Evolutionary conservation across 257 asterid species (phyloP), one percentile per base, ranked within the genome.

Genomic region (Perilla frutescens): DNA sequence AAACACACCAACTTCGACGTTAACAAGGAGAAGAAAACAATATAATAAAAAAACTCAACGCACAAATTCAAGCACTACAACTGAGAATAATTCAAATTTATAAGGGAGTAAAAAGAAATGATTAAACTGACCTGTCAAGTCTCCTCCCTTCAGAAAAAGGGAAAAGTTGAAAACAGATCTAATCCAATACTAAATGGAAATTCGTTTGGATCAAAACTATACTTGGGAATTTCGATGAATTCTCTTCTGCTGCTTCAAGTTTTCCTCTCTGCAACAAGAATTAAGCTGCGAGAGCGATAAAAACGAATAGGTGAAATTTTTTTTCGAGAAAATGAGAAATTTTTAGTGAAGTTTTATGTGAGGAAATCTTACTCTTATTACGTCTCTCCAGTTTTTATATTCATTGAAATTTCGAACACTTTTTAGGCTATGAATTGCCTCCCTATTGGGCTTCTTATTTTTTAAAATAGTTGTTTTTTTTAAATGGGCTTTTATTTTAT

Each of bases 161-260:
- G 73, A 76, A 77, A 74, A 69, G 55, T 60, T 48, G 77, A 73
- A 37, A 76, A 77, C 91, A 91, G 97, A 91, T 91, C 97, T 91
- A 84, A 78, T 75, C 82, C 47, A 69, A 49, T n/a, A 71, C 70
- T 32, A 81, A 39, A 39, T 4, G 12, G 20, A 59, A 67, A 83
- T 73, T 70, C 63, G 53, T 48, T 73, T 53, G 41, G 77, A 84
- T 68, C 79, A 76, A 81, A 45, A 81, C 61, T 57, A 32, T 0
- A 66, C 50, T 79, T 63, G 72, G 50, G 55, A 58, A 47, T 15
- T 54, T 14, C 29, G 75, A 56, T 53, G 34, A 70, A 68, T 45
- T 66, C 62, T 47, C 32, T 12, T 40, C 43, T 61, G 49, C 73
- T 44, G 54, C 68, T 60, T 58, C 62, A 56, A 63, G 37, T 11